A percentile compares a stretch with the other conserved stretches of the same genome.
These are phyloP conservation scores for Dioscorea alata DNA, from an alignment of 106 monocot genomes.

Conservation along the genomic window DNA sequence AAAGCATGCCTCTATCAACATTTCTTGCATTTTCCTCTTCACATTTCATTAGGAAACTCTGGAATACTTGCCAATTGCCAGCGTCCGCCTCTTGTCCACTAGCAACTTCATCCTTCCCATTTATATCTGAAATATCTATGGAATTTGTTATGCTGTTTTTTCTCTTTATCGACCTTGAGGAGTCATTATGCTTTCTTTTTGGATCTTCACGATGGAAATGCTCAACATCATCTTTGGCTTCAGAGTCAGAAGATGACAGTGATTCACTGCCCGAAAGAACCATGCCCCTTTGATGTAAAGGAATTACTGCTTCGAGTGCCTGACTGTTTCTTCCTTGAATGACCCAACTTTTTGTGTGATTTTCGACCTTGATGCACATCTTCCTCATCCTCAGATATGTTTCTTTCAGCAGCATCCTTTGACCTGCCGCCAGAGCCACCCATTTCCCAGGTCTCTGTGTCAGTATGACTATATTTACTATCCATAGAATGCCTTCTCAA, in stretches of 20 bases:
- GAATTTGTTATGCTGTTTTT: slow-evolving; percentile 28
- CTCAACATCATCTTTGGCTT: slow-evolving; percentile 32
- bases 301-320: slow-evolving; percentile 35
- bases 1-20: slow-evolving; percentile 48
- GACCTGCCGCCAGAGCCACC: slow-evolving; percentile 14
- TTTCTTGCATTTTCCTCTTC: slow-evolving; percentile 45
- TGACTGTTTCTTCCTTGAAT: slow-evolving; percentile 64
- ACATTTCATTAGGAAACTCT: slow-evolving; percentile 73
- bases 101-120: slow-evolving; percentile 28
- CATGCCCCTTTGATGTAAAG: slow-evolving; percentile 42
- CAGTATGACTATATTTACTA: slow-evolving; percentile 35
- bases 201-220: slow-evolving; percentile 11
- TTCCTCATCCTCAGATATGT: slow-evolving; percentile 41
- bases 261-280: slow-evolving; percentile 51
- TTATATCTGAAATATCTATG: slow-evolving; percentile 20
- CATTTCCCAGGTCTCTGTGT: slow-evolving; percentile 14
- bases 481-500: slow-evolving; percentile 47
- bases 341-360: slow-evolving; percentile 40
- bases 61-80: slow-evolving; percentile 87
- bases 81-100: slow-evolving; percentile 48
- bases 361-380: slow-evolving; percentile 24
- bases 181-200: slow-evolving; percentile 39
- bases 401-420: slow-evolving; percentile 27
- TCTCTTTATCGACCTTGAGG: slow-evolving; percentile 43
- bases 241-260: slow-evolving; percentile 37